Percentiles rank a stretch among this genome's conserved stretches.
Evolutionary conservation across 176 grass and related monocot genomes (phyloP).

Genomic region (Tillandsia fasciculata): DNA sequence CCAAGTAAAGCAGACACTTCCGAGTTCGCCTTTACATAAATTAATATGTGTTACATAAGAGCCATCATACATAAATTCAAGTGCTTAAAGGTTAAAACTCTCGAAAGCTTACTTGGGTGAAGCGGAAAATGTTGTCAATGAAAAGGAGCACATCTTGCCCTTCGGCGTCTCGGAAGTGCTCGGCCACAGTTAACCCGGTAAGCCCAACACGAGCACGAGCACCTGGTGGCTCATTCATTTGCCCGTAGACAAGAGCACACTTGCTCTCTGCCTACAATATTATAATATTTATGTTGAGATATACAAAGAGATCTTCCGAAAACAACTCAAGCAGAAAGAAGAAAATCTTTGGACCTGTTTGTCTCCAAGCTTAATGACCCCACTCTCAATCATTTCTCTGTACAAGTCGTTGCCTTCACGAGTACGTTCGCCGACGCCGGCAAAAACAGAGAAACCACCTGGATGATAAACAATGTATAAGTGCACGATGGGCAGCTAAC

Average conservation of each 20-base stretch:
- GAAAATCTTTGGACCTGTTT: conserved; percentile 48
- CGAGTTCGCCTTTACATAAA: conserved; percentile 14
- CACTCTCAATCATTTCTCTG: conserved; percentile 98
- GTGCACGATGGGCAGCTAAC: not conserved
- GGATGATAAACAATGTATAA: conserved; percentile 9
- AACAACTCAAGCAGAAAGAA: not conserved
- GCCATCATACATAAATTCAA: not conserved
- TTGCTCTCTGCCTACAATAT: conserved; percentile 23
- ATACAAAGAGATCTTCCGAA: not conserved
- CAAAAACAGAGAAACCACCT: conserved; percentile 98
- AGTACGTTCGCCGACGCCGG: conserved; percentile 91
- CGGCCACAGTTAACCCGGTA: conserved; percentile 28
- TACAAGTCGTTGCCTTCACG: conserved; percentile 95
- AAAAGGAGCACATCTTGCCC: conserved; percentile 37
- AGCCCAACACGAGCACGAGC: conserved; percentile 31
- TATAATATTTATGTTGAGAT: not conserved
- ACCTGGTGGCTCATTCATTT: conserved; percentile 36
- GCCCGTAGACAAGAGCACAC: conserved; percentile 31
- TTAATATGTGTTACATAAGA: not conserved
- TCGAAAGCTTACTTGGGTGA: conserved; percentile 16
- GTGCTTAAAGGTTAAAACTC: not conserved
- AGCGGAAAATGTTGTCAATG: conserved; percentile 32
- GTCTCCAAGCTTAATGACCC: conserved; percentile 91
- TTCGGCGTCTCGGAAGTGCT: conserved; percentile 34
- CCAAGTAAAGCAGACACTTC: conserved; percentile 28